These are phyloP conservation scores for Leccinum obscurum DNA, from an alignment of 768 basidiomycete species.

Conservation along the genomic window DNA sequence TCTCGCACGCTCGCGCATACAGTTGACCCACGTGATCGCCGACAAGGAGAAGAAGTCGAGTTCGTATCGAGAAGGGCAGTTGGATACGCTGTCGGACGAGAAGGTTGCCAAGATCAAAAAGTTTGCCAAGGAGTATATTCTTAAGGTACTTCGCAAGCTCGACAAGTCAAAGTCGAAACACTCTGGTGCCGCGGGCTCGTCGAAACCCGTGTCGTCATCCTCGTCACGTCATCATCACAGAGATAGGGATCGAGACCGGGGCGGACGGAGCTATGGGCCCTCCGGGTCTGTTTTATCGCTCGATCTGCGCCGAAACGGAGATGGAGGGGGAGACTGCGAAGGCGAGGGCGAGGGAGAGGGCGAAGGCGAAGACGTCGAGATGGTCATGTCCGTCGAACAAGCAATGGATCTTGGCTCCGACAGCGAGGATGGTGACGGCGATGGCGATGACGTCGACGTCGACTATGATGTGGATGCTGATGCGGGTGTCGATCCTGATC, in stretches of 20 bases:
- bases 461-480: background rate
- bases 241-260: constrained; percentile 4
- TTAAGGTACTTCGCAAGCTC: constrained; percentile 71
- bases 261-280: constrained; percentile 2
- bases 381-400: constrained; percentile 44
- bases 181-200: constrained; percentile 5
- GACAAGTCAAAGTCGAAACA: constrained; percentile 42
- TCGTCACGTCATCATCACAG: background rate
- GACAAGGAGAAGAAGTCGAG: constrained; percentile 95
- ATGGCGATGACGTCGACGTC: background rate
- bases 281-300: constrained; percentile 18
- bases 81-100: constrained; percentile 82
- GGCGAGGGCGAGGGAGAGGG: constrained; percentile 1
- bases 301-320: constrained; percentile 13
- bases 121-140: constrained; percentile 88
- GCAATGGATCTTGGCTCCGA: constrained; percentile 46
- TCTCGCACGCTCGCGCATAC: background rate
- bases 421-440: constrained; percentile 31
- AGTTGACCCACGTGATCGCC: constrained; percentile 86
- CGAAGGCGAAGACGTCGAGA: constrained; percentile 28
- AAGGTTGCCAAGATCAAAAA: constrained; percentile 89
- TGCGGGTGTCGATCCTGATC: background rate
- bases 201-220: constrained; percentile 23
- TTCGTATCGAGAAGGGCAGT: constrained; percentile 68
- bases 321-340: constrained; percentile 9